phyloP scores from a whole-genome alignment of 2,329 filamentous ascomycete species.

The Dactylellina parvicollis region DNA sequence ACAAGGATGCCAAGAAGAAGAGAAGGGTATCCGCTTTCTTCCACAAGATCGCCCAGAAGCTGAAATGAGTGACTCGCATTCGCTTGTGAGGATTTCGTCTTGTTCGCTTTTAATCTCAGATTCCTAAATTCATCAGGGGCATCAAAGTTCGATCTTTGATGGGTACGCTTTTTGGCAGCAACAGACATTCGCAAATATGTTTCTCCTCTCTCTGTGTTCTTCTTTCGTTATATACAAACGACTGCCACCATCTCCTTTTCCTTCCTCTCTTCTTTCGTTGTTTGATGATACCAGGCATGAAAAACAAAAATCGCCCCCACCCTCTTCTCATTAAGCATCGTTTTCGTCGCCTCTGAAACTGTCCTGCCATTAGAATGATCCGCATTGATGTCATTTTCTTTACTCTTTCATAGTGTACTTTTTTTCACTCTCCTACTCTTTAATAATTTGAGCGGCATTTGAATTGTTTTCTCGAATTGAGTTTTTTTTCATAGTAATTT shows the following conservation, averaged over 20 bases:
- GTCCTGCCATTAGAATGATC: conserved; percentile 37
- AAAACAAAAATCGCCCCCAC: conserved; percentile 27
- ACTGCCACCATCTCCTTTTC: background rate
- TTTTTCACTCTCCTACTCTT: conserved; percentile 11
- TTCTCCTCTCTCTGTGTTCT: conserved; percentile 10
- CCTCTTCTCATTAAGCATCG: conserved; percentile 18
- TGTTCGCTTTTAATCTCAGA: background rate
- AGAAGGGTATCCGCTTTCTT: conserved; percentile 46
- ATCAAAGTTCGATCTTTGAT: conserved; percentile 42
- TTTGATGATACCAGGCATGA: conserved; percentile 55
- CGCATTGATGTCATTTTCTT: conserved; percentile 27
- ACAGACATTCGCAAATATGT: conserved; percentile 19
- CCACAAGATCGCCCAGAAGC: conserved; percentile 32
- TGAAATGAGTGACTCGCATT: conserved; percentile 31
- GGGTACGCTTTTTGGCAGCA: conserved; percentile 23
- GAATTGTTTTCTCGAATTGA: too few relatives aligned
- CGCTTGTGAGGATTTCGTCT: background rate
- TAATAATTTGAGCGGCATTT: conserved; percentile 44
- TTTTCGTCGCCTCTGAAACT: conserved; percentile 26
- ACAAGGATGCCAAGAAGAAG: conserved; percentile 50
- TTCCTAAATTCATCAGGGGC: conserved; percentile 13
- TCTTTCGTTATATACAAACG: conserved; percentile 14
- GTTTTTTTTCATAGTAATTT: conserved; percentile 14
- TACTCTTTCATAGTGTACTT: background rate
- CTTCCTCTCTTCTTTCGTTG: conserved; percentile 2